Percentiles rank a stretch among this genome's conserved stretches.
Conservation (phyloP, 768 basidiomycete species). For the Pleurotus salmoneostramineus region DNA sequence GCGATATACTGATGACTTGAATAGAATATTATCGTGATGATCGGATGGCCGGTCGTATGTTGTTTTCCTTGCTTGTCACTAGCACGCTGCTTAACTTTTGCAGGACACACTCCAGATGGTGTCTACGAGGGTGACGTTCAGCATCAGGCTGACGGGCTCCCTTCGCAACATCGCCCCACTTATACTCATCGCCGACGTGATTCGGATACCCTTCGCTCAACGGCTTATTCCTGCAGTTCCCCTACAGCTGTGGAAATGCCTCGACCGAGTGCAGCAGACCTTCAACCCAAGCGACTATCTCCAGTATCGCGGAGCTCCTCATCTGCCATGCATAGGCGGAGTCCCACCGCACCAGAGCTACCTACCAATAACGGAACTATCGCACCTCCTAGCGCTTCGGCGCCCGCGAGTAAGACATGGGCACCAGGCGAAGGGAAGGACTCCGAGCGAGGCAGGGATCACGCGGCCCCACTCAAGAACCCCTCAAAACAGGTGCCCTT, state of each 20-base stretch:
- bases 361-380: conserved; percentile 36
- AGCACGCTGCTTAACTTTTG: conserved; percentile 8
- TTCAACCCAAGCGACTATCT: conserved; percentile 25
- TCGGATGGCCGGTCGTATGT: conserved; percentile 40
- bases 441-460: conserved; percentile 20
- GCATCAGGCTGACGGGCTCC: conserved; percentile 36
- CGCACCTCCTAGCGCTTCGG: conserved; percentile 14
- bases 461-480: conserved; percentile 1
- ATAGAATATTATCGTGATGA: conserved; percentile 32
- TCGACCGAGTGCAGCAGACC: conserved; percentile 9
- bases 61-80: conserved; percentile 9
- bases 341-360: conserved; percentile 66
- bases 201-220: conserved; percentile 69
- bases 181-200: conserved; percentile 64
- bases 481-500: conserved; percentile 21
- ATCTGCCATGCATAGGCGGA: conserved; percentile 52
- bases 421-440: conserved; percentile 39
- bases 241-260: conserved; percentile 50
- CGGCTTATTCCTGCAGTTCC: conserved; percentile 34
- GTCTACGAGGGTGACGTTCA: conserved; percentile 28
- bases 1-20: not conserved
- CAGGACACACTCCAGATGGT: conserved; percentile 20
- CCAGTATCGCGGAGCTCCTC: conserved; percentile 27
- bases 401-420: conserved; percentile 37
- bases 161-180: conserved; percentile 27